A percentile compares a stretch with the other conserved stretches of the same genome.
These are phyloP conservation scores for Coprinellus micaceus DNA, from an alignment of 768 basidiomycete genomes.

Conservation along the genomic window DNA sequence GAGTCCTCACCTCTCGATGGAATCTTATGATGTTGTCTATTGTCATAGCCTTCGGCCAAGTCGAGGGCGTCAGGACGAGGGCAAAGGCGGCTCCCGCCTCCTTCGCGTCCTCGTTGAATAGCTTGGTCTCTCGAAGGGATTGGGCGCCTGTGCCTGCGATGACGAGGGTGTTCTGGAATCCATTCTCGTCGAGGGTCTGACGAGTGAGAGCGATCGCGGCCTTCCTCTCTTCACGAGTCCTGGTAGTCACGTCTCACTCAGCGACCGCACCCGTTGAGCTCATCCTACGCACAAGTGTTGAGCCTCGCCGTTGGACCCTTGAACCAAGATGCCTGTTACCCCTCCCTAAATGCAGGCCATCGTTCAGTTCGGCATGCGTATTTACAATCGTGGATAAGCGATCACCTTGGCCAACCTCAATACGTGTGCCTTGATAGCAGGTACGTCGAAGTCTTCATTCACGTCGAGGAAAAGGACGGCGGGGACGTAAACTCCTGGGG, in stretches of 20 bases:
- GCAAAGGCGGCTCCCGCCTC: constrained; percentile 81
- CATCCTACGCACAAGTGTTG: constrained; percentile 53
- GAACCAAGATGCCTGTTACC: constrained; percentile 67
- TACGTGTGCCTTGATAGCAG: constrained; percentile 64
- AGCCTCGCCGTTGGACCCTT: constrained; percentile 75
- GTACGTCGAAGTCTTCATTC: constrained; percentile 67
- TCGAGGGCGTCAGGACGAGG: constrained; percentile 71
- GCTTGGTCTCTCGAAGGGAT: constrained; percentile 70
- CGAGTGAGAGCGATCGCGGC: constrained; percentile 61
- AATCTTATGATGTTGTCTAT: constrained; percentile 60
- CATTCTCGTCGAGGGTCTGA: constrained; percentile 67
- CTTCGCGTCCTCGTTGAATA: constrained; percentile 67
- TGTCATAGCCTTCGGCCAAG: constrained; percentile 66
- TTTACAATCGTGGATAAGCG: constrained; percentile 13
- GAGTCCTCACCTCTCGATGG: constrained; percentile 50
- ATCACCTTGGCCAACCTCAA: constrained; percentile 69
- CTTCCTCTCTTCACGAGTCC: constrained; percentile 67
- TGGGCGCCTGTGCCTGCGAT: constrained; percentile 85
- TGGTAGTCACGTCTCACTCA: constrained; percentile 10
- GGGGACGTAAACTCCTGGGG: constrained; percentile 73
- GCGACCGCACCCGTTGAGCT: neutral
- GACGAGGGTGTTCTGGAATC: constrained; percentile 62
- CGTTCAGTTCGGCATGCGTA: constrained; percentile 1
- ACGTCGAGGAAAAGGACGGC: constrained; percentile 71
- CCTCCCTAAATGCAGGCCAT: constrained; percentile 49